Conservation (phyloP, 208 protist genomes). For the Spongospora subterranea region DNA sequence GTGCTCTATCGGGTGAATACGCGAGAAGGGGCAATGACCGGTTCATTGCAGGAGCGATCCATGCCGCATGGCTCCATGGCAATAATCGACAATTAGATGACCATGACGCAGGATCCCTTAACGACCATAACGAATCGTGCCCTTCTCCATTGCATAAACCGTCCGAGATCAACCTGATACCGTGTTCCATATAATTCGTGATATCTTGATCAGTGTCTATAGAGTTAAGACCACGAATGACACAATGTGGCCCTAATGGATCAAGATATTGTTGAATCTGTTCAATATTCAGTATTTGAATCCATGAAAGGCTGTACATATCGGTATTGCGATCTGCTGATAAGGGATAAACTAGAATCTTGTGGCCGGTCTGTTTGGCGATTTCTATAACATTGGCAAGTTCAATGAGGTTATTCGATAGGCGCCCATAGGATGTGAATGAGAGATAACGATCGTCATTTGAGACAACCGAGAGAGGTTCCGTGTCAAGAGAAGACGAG, state of each 20-base stretch:
- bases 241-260: not conserved
- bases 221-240: no score
- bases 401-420: constrained; percentile 20
- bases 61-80: not conserved
- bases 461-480: no score
- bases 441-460: constrained; percentile 9
- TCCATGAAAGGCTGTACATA: not conserved
- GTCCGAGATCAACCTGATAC: not conserved
- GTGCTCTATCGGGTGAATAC: not conserved
- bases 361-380: not conserved
- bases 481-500: no score
- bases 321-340: not conserved
- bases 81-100: not conserved
- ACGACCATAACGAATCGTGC: not conserved
- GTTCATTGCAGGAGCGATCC: not conserved
- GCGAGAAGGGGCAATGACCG: not conserved
- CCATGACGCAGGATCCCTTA: constrained; percentile 20
- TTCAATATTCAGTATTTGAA: not conserved
- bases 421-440: not conserved
- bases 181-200: not conserved
- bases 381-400: not conserved
- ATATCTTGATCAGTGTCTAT: not conserved
- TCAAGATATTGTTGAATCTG: not conserved
- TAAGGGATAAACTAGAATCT: constrained; percentile 27
- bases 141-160: not conserved